Evolutionary conservation across 345 rosid genomes (phyloP), one percentile per base, ranked within the genome.

Genomic region (Microcos paniculata): DNA sequence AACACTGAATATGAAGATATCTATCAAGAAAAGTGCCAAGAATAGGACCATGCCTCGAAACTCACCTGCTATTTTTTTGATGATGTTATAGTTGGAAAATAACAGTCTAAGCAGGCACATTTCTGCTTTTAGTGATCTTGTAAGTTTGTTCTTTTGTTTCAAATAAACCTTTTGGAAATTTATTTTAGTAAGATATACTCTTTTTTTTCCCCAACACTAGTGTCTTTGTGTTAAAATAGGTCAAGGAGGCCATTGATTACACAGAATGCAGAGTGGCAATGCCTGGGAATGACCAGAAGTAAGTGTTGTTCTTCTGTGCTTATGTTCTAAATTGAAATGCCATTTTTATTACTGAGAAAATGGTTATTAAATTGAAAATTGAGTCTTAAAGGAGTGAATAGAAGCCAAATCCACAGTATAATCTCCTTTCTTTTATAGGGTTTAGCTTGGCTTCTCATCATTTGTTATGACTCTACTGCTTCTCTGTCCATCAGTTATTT

Each of bases 81-180:
- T 76, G 81, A 49, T 83, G 43, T 73, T 78, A 88, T 97, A 94
- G 99, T 77, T 96, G 89, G 84, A 81, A 64, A 78, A 79, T 67
- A 91, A 95, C 87, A 84, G 81, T 81, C 88, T 94, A 35, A 72
- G 87, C 86, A 73, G 79, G 70, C 79, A 77, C 59, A 80, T 92
- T 46, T 63, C 79, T 12, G 56, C 73, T 55, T 79, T 94, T 57
- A 69, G 81, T 70, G 72, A 81, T 77, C 89, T 92, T 80, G 99
- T 94, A 86, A 94, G 98, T 82, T 48, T 5, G 26, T 15, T 16
- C 13, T 49, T 59, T n/a, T 40, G 67, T 51, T 26, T 53, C 28
- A 31, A 40, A 10, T 13, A 26, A 62, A 8, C 55, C 49, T 68
- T 72, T 7, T 15, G 56, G 67, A 46, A 8, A 3, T 43, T 64